Base-by-base conservation (phyloP, 805 yeast species). In the Wickerhamomyces canadensis region DNA sequence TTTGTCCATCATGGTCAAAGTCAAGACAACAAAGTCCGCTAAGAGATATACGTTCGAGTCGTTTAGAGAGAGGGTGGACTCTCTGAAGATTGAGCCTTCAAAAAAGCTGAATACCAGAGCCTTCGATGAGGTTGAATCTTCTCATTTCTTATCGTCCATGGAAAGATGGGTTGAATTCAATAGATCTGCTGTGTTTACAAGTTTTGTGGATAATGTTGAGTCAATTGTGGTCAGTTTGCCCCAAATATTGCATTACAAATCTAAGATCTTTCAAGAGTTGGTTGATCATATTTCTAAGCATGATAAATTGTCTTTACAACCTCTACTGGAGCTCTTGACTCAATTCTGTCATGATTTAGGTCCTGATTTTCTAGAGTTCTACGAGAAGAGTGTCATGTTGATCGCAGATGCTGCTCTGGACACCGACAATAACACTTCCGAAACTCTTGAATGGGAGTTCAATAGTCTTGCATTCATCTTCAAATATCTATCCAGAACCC, bases 311-410 rank as follows among this genome's bases (percentile, higher is more conserved):
- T 77, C 96, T 1, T 62, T 84, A 31, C 93, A 88, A 57, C 91
- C 98, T 4, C 55, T 86, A 21, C 60, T 87, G 35, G 98, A 93
- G 52, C 62, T 84, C 9, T 57, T 88, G 18, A 75, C 95, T 0
- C 95, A 88, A 52, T 82, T 93, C 49, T 80, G 88, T 28, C 96
- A 86, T 50, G 98, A 91, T 64, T 64, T 91, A 44, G 97, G 96
- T 9, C 81, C 91, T 3, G 98, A 91, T 48, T 93, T 89, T 53
- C 72, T 87, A 66, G 75, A 74, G 8, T 87, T 65, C 52, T 88
- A 86, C 52, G 63, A 63, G 2, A 55, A 61, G 19, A 61, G 87
- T 1, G 60, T 91, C 33, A 46, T 52, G 0, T 48, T 72, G 18
- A 67, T 89, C 29, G 72, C 71, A 5, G 56, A 63, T 1, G 54